Conservation (phyloP, 2,329 filamentous ascomycete genomes). For the Paraconiothyrium sp. region DNA sequence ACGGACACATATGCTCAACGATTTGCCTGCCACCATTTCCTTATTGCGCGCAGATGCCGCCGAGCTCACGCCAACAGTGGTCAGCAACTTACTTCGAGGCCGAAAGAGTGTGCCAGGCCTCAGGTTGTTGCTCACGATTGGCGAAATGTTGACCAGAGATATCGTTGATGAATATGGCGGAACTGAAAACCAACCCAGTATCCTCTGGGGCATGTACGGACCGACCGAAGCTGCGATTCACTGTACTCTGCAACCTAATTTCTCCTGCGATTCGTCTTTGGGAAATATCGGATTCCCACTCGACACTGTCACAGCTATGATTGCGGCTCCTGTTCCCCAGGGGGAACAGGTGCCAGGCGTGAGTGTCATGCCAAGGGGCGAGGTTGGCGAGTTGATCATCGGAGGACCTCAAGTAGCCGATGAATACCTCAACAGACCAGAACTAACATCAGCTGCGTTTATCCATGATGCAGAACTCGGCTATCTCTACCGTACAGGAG, state of each 20-base stretch:
- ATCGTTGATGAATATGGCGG: conserved; percentile 84
- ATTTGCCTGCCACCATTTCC: conserved; percentile 75
- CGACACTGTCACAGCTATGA: conserved; percentile 80
- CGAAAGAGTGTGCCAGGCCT: conserved; percentile 73
- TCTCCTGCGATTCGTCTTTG: conserved; percentile 65
- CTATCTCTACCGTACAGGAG: conserved; percentile 82
- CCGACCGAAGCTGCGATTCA: conserved; percentile 93
- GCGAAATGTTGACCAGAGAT: conserved; percentile 85
- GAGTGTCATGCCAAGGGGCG: conserved; percentile 69
- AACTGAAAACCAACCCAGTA: conserved; percentile 60
- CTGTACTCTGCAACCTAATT: conserved; percentile 77
- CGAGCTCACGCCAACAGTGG: conserved; percentile 89
- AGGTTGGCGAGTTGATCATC: conserved; percentile 81
- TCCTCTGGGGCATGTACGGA: conserved; percentile 93
- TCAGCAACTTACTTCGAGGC: conserved; percentile 76
- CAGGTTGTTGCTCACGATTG: conserved; percentile 82
- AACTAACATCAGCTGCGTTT: conserved; percentile 78
- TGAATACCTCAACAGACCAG: conserved; percentile 82
- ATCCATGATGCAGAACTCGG: conserved; percentile 71
- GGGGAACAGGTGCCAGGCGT: conserved; percentile 44
- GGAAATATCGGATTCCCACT: conserved; percentile 81
- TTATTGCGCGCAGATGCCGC: conserved; percentile 78
- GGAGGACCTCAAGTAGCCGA: conserved; percentile 82
- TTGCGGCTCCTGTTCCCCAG: conserved; percentile 62
- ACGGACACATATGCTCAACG: conserved; percentile 74